These are phyloP conservation scores for Alternaria novae-zelandiae DNA, from an alignment of 2,329 filamentous ascomycete species.

Conservation along the genomic window DNA sequence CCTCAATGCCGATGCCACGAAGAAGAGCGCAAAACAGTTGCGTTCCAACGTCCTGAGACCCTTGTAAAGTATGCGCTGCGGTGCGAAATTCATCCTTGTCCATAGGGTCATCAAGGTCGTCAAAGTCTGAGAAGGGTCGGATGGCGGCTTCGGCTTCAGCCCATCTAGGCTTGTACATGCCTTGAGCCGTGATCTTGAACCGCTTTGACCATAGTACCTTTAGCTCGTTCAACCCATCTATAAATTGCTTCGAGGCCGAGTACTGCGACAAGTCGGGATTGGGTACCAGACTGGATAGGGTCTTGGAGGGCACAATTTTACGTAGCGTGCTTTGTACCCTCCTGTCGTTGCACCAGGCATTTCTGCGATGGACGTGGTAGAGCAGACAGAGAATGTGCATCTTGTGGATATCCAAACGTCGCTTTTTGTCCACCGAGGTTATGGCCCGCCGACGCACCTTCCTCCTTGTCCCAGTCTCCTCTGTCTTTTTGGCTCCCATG, in stretches of 20 bases:
- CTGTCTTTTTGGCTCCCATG: constrained; percentile 42
- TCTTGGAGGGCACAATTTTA: constrained; percentile 69
- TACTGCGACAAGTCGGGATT: constrained; percentile 73
- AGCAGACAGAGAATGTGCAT: constrained; percentile 83
- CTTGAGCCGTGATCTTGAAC: constrained; percentile 70
- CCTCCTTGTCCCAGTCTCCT: constrained; percentile 41
- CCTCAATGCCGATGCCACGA: constrained; percentile 79
- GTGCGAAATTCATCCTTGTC: constrained; percentile 76
- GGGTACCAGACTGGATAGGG: constrained; percentile 72
- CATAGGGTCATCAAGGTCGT: constrained; percentile 70
- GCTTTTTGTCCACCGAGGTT: constrained; percentile 63
- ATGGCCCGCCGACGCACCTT: constrained; percentile 58
- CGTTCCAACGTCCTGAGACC: constrained; percentile 87
- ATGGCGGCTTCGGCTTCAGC: constrained; percentile 69
- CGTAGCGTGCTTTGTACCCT: constrained; percentile 64
- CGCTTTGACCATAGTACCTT: constrained; percentile 70
- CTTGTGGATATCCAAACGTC: constrained; percentile 81
- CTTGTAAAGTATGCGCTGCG: constrained; percentile 72
- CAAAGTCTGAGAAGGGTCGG: constrained; percentile 56
- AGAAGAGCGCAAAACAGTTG: constrained; percentile 90
- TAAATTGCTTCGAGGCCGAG: constrained; percentile 75
- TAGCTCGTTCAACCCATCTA: constrained; percentile 76
- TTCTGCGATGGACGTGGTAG: constrained; percentile 76
- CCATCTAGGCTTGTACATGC: constrained; percentile 65
- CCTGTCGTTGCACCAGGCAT: constrained; percentile 85